These are phyloP conservation scores for Fomitopsis betulina DNA, from an alignment of 1,284 basidiomycete genomes.

Conservation along the genomic window DNA sequence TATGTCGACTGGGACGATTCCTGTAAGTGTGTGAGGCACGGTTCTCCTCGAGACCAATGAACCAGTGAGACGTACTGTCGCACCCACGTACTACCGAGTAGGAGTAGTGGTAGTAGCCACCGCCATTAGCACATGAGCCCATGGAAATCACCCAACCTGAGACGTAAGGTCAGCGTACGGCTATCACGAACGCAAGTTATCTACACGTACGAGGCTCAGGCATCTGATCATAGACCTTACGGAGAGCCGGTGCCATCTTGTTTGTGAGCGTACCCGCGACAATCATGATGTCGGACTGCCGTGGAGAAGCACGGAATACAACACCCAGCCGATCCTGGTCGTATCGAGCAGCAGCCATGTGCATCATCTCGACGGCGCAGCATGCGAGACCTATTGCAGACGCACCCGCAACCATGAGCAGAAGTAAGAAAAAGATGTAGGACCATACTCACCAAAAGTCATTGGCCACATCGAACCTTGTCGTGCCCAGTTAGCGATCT, in stretches of 20 bases:
- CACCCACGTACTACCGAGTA: conserved; percentile 99
- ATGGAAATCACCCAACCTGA: conserved; percentile 97
- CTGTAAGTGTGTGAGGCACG: conserved; percentile 30
- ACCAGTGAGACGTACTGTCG: conserved; percentile 63
- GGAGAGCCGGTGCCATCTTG: conserved; percentile 98
- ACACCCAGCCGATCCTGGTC: conserved; percentile 98
- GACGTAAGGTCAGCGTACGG: conserved; percentile 10
- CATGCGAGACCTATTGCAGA: conserved; percentile 81
- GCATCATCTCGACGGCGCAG: conserved; percentile 99
- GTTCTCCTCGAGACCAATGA: conserved; percentile 5
- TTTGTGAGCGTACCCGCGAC: conserved; percentile 99
- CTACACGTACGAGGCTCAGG: conserved; percentile 72
- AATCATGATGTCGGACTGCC: conserved; percentile 99
- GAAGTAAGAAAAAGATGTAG: not conserved
- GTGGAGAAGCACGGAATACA: conserved; percentile 97
- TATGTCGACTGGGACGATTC: conserved; percentile 97
- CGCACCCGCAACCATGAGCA: conserved; percentile 1
- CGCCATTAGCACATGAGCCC: conserved; percentile 99
- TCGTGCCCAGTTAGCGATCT: conserved; percentile 96
- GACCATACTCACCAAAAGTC: conserved; percentile 84
- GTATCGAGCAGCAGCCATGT: conserved; percentile 98
- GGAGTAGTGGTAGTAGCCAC: conserved; percentile 98
- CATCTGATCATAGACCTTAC: conserved; percentile 97
- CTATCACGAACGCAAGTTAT: conserved; percentile 15
- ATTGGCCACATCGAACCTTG: conserved; percentile 99